Conservation (phyloP, 2,329 filamentous ascomycete genomes). For the Venturiaceae sp. region DNA sequence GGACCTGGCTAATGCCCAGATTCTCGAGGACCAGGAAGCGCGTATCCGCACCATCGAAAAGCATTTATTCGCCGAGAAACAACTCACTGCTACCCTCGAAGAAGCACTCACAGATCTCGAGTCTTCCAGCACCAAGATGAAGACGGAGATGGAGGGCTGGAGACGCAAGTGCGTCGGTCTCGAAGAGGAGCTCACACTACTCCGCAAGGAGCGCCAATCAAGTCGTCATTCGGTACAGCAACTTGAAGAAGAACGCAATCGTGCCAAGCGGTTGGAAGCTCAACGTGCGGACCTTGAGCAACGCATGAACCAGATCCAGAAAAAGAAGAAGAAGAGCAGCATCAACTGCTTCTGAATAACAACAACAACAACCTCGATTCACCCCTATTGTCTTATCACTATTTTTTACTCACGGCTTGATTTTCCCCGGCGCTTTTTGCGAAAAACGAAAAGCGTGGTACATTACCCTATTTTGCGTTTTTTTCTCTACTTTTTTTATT, state of each 20-base stretch:
- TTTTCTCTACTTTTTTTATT: not conserved
- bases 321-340: slow-evolving; percentile 87
- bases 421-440: not conserved
- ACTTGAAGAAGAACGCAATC: slow-evolving; percentile 93
- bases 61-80: slow-evolving; percentile 89
- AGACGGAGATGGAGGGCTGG: slow-evolving; percentile 82
- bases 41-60: slow-evolving; percentile 95
- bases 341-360: slow-evolving; percentile 83
- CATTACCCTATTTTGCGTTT: not conserved
- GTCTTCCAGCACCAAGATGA: slow-evolving; percentile 82
- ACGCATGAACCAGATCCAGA: slow-evolving; percentile 65
- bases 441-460: not conserved
- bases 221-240: slow-evolving; percentile 66
- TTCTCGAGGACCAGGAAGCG: slow-evolving; percentile 89
- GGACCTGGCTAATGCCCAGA: slow-evolving; percentile 65
- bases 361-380: not conserved
- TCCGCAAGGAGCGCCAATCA: slow-evolving; percentile 49
- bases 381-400: not conserved
- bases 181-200: slow-evolving; percentile 59
- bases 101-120: slow-evolving; percentile 93
- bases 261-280: slow-evolving; percentile 80
- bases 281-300: slow-evolving; percentile 85
- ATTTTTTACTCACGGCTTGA: not conserved
- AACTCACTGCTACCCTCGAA: slow-evolving; percentile 89
- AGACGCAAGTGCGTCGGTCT: slow-evolving; percentile 73